phyloP scores from a whole-genome alignment of 2,329 filamentous ascomycete genomes.

The Escovopsis sp. region DNA sequence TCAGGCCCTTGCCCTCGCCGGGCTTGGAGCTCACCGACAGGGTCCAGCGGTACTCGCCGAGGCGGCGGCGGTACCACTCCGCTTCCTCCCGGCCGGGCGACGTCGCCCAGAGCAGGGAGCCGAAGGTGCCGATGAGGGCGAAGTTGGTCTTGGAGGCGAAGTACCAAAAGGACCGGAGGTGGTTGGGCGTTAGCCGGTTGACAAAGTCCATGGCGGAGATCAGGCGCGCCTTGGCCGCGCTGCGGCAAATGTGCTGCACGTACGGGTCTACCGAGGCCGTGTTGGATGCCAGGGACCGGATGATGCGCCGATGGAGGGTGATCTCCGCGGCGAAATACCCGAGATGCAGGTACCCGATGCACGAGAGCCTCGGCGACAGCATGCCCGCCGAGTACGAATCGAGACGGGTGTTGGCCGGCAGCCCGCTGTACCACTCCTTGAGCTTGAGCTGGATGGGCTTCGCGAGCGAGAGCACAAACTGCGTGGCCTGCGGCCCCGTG shows the following conservation, averaged over 20 bases:
- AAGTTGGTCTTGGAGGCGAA: slow-evolving; percentile 83
- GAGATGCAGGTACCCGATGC: slow-evolving; percentile 68
- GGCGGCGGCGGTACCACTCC: slow-evolving; percentile 74
- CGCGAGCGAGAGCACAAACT: slow-evolving; percentile 57
- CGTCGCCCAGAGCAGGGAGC: slow-evolving; percentile 77
- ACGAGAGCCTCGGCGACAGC: slow-evolving; percentile 34
- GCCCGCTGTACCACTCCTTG: slow-evolving; percentile 64
- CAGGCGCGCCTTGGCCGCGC: slow-evolving; percentile 81
- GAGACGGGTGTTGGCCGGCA: slow-evolving; percentile 52
- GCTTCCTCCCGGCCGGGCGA: slow-evolving; percentile 77
- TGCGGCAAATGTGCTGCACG: slow-evolving; percentile 81
- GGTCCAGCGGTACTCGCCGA: slow-evolving; percentile 91
- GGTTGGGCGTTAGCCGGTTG: slow-evolving; percentile 73
- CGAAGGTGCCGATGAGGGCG: slow-evolving; percentile 87
- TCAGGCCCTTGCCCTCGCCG: slow-evolving; percentile 40
- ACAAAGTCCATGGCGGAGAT: slow-evolving; percentile 97
- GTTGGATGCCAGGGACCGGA: slow-evolving; percentile 52
- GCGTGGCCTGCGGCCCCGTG: slow-evolving; percentile 54
- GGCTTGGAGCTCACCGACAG: slow-evolving; percentile 72
- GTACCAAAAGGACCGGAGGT: slow-evolving; percentile 87
- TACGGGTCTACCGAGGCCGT: slow-evolving; percentile 51
- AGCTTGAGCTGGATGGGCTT: slow-evolving; percentile 73
- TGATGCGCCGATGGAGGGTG: slow-evolving; percentile 79
- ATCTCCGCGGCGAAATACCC: slow-evolving; percentile 93
- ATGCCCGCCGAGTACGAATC: slow-evolving; percentile 33